phyloP scores from a whole-genome alignment of 179 eudicot species.

The Pouteria campechiana region DNA sequence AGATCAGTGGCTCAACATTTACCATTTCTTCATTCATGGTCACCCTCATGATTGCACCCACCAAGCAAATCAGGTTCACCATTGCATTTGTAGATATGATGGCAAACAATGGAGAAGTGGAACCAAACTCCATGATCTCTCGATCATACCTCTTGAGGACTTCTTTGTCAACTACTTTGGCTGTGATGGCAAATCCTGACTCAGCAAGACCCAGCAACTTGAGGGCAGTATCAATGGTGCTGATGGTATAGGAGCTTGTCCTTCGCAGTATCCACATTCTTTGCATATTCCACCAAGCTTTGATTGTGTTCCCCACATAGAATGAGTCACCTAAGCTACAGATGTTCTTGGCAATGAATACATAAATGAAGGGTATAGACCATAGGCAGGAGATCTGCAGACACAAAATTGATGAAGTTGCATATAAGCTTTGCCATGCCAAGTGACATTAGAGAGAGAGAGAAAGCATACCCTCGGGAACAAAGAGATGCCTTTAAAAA shows the following conservation, averaged over 20 bases:
- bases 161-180: constrained; percentile 39
- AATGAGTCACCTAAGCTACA: constrained; percentile 48
- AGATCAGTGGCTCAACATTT: constrained; percentile 10
- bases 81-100: constrained; percentile 39
- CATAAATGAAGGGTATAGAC: constrained; percentile 58
- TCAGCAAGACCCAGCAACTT: constrained; percentile 31
- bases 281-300: constrained; percentile 83
- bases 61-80: constrained; percentile 36
- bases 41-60: constrained; percentile 5
- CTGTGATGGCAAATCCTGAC: constrained; percentile 39
- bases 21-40: background rate
- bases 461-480: constrained; percentile 50
- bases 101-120: constrained; percentile 44
- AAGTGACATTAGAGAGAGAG: background rate
- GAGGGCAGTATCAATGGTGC: constrained; percentile 32
- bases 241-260: constrained; percentile 53
- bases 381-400: constrained; percentile 54
- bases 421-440: background rate
- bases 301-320: constrained; percentile 32
- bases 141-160: constrained; percentile 33
- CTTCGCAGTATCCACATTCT: constrained; percentile 89
- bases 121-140: constrained; percentile 70
- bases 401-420: background rate
- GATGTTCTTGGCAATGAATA: constrained; percentile 13
- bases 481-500: constrained; percentile 40